Evolutionary conservation across 2,329 filamentous ascomycete species (phyloP).

Genomic region (Apiospora malaysiana): DNA sequence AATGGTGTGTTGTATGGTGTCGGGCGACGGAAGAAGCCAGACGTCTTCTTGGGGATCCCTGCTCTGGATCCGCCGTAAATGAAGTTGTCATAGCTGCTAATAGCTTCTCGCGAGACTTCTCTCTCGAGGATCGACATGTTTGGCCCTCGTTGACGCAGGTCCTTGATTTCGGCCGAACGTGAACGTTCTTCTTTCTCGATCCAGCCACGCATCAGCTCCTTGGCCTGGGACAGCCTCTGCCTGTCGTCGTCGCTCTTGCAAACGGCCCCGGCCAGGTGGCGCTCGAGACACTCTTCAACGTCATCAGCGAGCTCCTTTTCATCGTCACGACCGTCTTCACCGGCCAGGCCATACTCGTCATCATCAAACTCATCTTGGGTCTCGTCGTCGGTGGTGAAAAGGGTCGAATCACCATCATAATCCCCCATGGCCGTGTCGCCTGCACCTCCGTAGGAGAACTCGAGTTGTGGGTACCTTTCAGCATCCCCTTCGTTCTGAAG

Average conservation of each 20-base stretch:
- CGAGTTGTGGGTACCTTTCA: neutral
- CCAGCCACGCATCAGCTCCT: neutral
- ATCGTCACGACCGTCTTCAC: neutral
- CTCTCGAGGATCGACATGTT: neutral
- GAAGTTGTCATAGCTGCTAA: neutral
- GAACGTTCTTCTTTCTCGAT: neutral
- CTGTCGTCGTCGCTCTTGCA: neutral
- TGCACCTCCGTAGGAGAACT: neutral
- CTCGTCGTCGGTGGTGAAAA: neutral
- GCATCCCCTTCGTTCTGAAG: neutral
- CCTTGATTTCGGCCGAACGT: constrained; percentile 11
- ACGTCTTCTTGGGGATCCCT: neutral
- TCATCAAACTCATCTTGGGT: neutral
- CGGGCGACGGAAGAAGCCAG: too few relatives aligned
- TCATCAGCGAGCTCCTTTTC: neutral
- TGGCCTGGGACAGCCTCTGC: neutral
- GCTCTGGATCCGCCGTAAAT: neutral
- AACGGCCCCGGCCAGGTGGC: neutral
- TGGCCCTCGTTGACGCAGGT: neutral
- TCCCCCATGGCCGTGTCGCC: neutral
- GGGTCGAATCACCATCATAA: neutral
- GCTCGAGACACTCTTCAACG: neutral
- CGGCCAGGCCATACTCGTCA: neutral
- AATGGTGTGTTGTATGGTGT: neutral
- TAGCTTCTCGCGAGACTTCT: neutral